A percentile compares a stretch with the other conserved stretches of the same genome.
Conservation (phyloP, 352 stramenopile species). For the Phytopythium sindhum region DNA sequence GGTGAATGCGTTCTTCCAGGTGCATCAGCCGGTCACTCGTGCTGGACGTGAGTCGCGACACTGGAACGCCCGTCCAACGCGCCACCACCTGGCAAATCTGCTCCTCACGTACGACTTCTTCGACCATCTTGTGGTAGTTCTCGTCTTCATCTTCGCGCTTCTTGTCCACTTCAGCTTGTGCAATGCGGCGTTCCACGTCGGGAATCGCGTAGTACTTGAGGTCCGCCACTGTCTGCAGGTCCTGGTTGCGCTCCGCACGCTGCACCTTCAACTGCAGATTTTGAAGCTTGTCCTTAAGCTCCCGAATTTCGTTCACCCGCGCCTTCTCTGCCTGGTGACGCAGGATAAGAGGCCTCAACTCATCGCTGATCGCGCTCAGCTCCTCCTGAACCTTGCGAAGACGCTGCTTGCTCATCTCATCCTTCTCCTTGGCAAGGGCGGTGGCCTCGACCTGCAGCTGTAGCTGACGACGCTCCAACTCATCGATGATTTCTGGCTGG, state of each 20-base stretch:
- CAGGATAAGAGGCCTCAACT: slow-evolving; percentile 86
- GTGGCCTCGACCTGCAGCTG: slow-evolving; percentile 96
- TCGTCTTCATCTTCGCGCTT: slow-evolving; percentile 53
- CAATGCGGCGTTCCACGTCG: slow-evolving; percentile 87
- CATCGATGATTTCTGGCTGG: slow-evolving; percentile 95
- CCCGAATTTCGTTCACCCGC: slow-evolving; percentile 90
- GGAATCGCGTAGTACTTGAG: slow-evolving; percentile 96
- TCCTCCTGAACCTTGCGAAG: slow-evolving; percentile 91
- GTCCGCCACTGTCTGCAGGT: slow-evolving; percentile 94
- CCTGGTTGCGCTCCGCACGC: slow-evolving; percentile 91
- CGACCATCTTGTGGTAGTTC: slow-evolving; percentile 64
- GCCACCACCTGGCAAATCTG: slow-evolving; percentile 90
- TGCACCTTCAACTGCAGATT: slow-evolving; percentile 93
- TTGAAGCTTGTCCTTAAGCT: slow-evolving; percentile 93
- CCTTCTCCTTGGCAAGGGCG: slow-evolving; percentile 92
- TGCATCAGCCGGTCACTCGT: slow-evolving; percentile 82
- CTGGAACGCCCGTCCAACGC: slow-evolving; percentile 89
- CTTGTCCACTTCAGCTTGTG: slow-evolving; percentile 75
- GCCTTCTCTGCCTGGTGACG: slow-evolving; percentile 92
- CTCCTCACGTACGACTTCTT: slow-evolving; percentile 84
- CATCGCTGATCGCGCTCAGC: slow-evolving; percentile 89
- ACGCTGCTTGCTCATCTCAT: slow-evolving; percentile 88
- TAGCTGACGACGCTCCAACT: slow-evolving; percentile 92
- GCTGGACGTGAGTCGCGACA: slow-evolving; percentile 74
- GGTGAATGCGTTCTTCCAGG: slow-evolving; percentile 80